A percentile compares a stretch with the other conserved stretches of the same genome.
Evolutionary conservation across 495 filamentous ascomycete genomes (phyloP).

Genomic region (Immersiella caudata): DNA sequence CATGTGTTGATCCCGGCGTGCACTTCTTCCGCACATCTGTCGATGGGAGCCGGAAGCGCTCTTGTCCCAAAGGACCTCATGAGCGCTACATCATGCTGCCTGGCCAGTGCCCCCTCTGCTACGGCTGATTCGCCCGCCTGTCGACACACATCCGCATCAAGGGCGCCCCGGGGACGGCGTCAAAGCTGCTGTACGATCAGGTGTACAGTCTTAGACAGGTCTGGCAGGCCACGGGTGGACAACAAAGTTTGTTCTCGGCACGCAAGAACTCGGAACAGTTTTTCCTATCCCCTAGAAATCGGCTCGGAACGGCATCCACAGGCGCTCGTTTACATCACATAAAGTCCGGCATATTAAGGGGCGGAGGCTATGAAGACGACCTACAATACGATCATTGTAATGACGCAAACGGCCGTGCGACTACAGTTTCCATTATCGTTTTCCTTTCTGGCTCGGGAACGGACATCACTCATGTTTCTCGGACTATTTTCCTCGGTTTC

Average conservation of each 20-base stretch:
- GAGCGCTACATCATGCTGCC: conserved; percentile 72
- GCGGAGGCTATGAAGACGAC: background rate
- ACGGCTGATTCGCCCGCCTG: conserved; percentile 39
- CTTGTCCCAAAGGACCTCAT: conserved; percentile 70
- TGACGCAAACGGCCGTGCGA: background rate
- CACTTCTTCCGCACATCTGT: conserved; percentile 70
- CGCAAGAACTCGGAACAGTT: background rate
- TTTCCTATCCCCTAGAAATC: background rate
- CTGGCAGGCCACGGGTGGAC: background rate
- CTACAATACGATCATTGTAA: conserved; percentile 1
- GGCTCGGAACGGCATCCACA: conserved; percentile 2
- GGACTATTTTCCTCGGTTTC: background rate
- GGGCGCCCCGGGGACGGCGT: background rate
- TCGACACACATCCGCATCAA: background rate
- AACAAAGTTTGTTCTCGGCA: no score
- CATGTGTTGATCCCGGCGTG: conserved; percentile 64
- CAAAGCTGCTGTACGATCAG: conserved; percentile 9
- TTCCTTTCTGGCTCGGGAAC: background rate
- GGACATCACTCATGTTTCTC: background rate
- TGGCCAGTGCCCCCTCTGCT: conserved; percentile 67
- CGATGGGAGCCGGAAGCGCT: conserved; percentile 63
- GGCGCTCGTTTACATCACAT: conserved; percentile 9
- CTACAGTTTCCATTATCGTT: background rate
- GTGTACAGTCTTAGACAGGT: conserved; percentile 4
- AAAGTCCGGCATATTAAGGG: conserved; percentile 7